Evolutionary conservation across 1,284 basidiomycete genomes (phyloP).

Genomic region (Apiotrichum siamense): DNA sequence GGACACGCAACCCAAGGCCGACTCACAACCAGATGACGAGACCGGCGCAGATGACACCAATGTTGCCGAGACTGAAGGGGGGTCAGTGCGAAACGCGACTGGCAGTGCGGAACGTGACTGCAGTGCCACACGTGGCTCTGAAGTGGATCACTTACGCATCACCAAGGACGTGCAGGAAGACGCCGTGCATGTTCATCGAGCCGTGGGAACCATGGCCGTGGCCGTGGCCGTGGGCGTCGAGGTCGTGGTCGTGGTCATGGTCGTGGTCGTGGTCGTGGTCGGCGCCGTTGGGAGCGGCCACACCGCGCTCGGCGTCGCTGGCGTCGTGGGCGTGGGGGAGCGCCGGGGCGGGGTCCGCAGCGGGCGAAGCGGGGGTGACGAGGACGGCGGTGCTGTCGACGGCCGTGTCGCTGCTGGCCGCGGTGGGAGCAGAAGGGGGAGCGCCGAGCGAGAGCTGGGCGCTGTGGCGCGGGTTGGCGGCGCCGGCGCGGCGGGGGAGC

Average conservation of each 20-base stretch:
- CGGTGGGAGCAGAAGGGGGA: constrained; percentile 9
- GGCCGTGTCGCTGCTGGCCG: constrained; percentile 17
- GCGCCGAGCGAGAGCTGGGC: constrained; percentile 3
- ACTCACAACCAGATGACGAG: constrained; percentile 76
- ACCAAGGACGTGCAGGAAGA: constrained; percentile 89
- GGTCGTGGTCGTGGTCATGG: constrained; percentile 7
- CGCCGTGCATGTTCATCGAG: constrained; percentile 96
- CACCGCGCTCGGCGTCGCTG: constrained; percentile 11
- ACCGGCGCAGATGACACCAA: constrained; percentile 93
- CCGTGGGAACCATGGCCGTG: constrained; percentile 57
- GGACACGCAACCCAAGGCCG: background rate
- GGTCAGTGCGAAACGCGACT: no score
- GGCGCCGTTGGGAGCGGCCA: constrained; percentile 12
- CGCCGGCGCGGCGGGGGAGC: constrained; percentile 8
- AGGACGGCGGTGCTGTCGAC: background rate
- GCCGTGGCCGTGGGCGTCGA: constrained; percentile 21
- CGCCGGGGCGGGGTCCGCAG: background rate
- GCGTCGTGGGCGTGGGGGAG: constrained; percentile 3
- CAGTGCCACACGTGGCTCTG: no score
- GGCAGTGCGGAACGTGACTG: no score
- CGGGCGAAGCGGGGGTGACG: background rate
- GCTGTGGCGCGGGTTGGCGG: background rate
- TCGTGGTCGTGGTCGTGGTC: constrained; percentile 20
- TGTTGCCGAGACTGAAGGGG: constrained; percentile 71
- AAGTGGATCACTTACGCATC: constrained; percentile 58